Evolutionary conservation across 208 protist species (phyloP).

Genomic region (Trypanosoma avium): DNA sequence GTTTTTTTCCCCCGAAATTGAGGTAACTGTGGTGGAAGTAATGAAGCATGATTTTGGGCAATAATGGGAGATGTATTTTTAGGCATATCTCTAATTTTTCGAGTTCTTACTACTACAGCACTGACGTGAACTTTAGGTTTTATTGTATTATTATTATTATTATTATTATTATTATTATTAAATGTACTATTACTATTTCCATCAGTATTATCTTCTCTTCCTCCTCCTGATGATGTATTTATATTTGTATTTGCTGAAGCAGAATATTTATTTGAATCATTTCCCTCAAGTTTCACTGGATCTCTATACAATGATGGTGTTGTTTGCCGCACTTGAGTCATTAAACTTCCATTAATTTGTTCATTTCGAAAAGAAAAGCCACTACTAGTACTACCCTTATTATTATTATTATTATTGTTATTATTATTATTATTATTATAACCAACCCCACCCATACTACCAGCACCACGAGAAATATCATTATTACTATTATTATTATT

Average conservation of each 20-base stretch:
- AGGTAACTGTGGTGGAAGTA: constrained; percentile 56
- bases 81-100: constrained; percentile 59
- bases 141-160: not conserved
- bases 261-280: too few species aligned
- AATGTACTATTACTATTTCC: too few species aligned
- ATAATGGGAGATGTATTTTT: constrained; percentile 85
- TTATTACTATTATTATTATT: not conserved
- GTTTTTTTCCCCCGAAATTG: constrained; percentile 59
- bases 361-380: not conserved
- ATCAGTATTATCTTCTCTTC: too few species aligned
- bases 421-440: too few species aligned
- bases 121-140: constrained; percentile 43
- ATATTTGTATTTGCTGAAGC: too few species aligned
- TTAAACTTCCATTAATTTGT: constrained; percentile 25
- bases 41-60: constrained; percentile 51
- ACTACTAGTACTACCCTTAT: not conserved
- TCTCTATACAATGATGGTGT: not conserved
- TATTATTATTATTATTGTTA: not conserved
- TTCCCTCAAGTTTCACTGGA: too few species aligned
- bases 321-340: constrained; percentile 43
- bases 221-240: too few species aligned
- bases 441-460: too few species aligned
- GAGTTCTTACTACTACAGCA: constrained; percentile 44
- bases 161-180: constrained; percentile 17
- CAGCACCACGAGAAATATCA: not conserved